Base-by-base conservation (phyloP, 2,329 filamentous ascomycete genomes). In the Alternaria sp. region DNA sequence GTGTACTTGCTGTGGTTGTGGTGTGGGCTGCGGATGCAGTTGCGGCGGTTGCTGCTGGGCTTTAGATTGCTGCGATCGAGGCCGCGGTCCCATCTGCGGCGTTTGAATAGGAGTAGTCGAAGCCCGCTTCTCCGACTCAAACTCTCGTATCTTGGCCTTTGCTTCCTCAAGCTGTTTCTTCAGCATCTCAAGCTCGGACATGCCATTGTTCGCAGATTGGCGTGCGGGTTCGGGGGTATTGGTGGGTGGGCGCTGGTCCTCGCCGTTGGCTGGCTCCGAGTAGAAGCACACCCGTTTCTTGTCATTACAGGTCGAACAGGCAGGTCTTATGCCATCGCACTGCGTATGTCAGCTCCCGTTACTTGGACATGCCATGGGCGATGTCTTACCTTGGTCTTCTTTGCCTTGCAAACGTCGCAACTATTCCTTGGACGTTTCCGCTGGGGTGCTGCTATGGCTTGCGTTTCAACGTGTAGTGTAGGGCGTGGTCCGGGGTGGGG, bases 231-330 rank as follows among this genome's bases (percentile, higher is more conserved):
- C 71, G 21, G 46, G 59, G 6, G 59, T 40, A 6, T 62, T 60
- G 3, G 43, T 26, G 12, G 68, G 68, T 30, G 64, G 71, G 13
- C 64, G 69, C 43, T 62, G 65, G n/a, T 74, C 70, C 3, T 74
- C 71, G 19, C 65, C 62, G 13, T 47, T 54, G 4, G 62, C 36
- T 5, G 62, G 57, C 5, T 75, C 74, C 0, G 71, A 66, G 57
- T 80, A 81, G 64, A 74, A 65, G 61, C 79, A 81, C 40, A 69
- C 66, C 23, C 77, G 71, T 40, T 75, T 76, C 68, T 78, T 79
- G 45, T 77, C 75, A 17, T 61, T 60, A 60, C 79, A 81, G 8
- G 76, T 77, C 43, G 75, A 62, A 57, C 79, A 81, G 7, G 66
- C 66, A 4, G 79, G 79, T n/a, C 74, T 69, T 13, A 69, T 64